Evolutionary conservation across 2,329 filamentous ascomycete genomes (phyloP), one percentile per base, ranked within the genome.

Genomic region (Monosporascus sp.): DNA sequence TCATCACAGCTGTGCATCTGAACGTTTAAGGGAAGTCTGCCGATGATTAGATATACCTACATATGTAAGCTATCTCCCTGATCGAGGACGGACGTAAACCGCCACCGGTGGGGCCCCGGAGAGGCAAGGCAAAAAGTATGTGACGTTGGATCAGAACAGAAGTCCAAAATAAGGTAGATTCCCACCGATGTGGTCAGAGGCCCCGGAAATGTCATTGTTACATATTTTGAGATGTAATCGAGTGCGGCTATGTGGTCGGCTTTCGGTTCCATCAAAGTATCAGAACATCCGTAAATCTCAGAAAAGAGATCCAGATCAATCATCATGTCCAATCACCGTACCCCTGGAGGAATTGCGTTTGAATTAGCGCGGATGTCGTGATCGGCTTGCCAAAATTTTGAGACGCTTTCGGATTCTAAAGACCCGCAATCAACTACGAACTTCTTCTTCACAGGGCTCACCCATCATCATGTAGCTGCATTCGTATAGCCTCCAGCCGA

Each of bases 361-460:
- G 54, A 52, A 55, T 56, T 72, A 71, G 69, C 64, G 68, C 56
- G 58, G 65, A 70, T 71, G 63, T 69, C 68, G 69, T 71, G 68
- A 71, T 71, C 63, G 51, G 53, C 62, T 57, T 63, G 60, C 59
- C 63, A 64, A 65, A 62, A 66, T 67, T 61, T 46, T 14, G 31
- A 35, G 31, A 35, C 11, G 31, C 31, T 43, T 24, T 43, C 19
- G 24, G 40, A 24, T 14, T 43, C 22, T 20, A 24, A 20, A 20
- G 40, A 43, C 40, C 40, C 40, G 40, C 40, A 43, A 19, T 43
- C 40, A 5, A 43, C 40, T 19, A 20, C 4, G n/a, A 3, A 14
- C 40, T 19, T 40, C 17, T 40, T 17, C 37, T 19, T 19, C 40
- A 20, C 40, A 43, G 40, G 17, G n/a, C 19, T 20, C 17, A 9